Evolutionary conservation across 169 alveolate species (phyloP).

Genomic region (Eimeria praecox): DNA sequence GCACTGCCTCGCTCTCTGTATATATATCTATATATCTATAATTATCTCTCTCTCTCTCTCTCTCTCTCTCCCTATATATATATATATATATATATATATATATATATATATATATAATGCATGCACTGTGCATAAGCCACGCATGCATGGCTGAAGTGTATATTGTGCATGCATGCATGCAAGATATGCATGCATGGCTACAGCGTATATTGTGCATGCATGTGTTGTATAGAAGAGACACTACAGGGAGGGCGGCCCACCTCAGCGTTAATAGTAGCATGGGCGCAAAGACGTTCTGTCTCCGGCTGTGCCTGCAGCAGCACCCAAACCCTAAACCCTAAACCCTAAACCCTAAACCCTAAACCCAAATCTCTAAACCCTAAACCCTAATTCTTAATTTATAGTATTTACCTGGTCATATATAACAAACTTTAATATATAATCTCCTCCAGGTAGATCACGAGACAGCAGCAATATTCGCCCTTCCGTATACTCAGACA

Average conservation of each 20-base stretch:
- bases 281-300: slow-evolving; percentile 72
- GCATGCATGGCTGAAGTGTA: no score
- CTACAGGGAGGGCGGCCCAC: slow-evolving; percentile 11
- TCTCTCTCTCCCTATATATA: no score
- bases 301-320: slow-evolving; percentile 54
- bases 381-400: neutral
- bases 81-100: no score
- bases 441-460: slow-evolving; percentile 69
- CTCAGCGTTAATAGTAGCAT: slow-evolving; percentile 74
- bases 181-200: neutral
- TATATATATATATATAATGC: no score
- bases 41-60: no score
- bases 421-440: slow-evolving; percentile 38
- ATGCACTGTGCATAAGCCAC: neutral
- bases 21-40: no score
- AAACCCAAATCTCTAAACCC: slow-evolving; percentile 1
- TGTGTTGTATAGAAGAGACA: neutral
- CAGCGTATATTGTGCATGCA: no score
- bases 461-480: slow-evolving; percentile 76
- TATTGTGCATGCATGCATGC: no score
- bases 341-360: neutral
- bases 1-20: no score
- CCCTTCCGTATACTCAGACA: slow-evolving; percentile 24
- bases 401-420: slow-evolving; percentile 51
- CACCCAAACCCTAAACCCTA: neutral